Conservation (phyloP, 768 basidiomycete genomes). For the Boletus huronensis region DNA sequence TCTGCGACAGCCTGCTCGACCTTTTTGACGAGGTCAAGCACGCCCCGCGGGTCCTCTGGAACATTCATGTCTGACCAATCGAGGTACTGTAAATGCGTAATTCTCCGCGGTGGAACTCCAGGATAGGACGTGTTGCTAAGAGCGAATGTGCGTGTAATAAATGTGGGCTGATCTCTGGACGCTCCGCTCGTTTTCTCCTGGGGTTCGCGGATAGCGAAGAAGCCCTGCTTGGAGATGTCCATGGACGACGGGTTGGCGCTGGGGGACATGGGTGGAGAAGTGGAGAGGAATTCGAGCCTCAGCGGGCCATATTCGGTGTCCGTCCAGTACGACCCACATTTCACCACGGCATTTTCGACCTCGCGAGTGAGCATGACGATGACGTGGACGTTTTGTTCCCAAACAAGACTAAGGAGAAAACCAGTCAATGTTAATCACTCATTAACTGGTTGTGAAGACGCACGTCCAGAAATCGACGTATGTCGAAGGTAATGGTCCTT, state of each 20-base stretch:
- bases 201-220: slow-evolving; percentile 38
- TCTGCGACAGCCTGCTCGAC: slow-evolving; percentile 42
- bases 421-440: slow-evolving; percentile 3
- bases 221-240: slow-evolving; percentile 22
- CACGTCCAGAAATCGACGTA: slow-evolving; percentile 94
- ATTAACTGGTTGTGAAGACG: slow-evolving; percentile 31
- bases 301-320: slow-evolving; percentile 68
- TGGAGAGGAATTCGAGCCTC: slow-evolving; percentile 50
- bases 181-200: slow-evolving; percentile 4
- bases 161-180: slow-evolving; percentile 19
- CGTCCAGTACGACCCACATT: slow-evolving; percentile 90
- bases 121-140: slow-evolving; percentile 64
- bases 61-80: slow-evolving; percentile 98
- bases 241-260: slow-evolving; percentile 32
- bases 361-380: slow-evolving; percentile 97
- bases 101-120: slow-evolving; percentile 52
- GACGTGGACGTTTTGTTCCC: slow-evolving; percentile 93
- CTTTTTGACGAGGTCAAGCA: slow-evolving; percentile 70
- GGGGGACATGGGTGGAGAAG: slow-evolving; percentile 36
- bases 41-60: slow-evolving; percentile 73
- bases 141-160: slow-evolving; percentile 63
- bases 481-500: slow-evolving; percentile 88
- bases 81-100: slow-evolving; percentile 88
- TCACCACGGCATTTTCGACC: slow-evolving; percentile 81
- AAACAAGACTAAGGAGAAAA: slow-evolving; percentile 57